phyloP scores from a whole-genome alignment of 495 filamentous ascomycete genomes.

The Podospora fimiseda region DNA sequence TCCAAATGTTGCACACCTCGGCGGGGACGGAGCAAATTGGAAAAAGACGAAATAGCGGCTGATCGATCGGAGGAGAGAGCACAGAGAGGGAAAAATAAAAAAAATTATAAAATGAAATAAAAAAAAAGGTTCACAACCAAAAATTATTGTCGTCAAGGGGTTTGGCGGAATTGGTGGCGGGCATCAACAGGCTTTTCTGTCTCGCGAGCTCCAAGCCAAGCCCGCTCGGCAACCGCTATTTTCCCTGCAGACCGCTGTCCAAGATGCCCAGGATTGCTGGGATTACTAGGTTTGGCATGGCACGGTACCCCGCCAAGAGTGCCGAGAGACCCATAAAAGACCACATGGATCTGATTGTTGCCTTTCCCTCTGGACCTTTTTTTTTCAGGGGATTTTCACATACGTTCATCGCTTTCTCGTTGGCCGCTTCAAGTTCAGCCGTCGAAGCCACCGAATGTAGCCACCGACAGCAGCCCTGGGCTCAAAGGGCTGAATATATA shows the following conservation, averaged over 20 bases:
- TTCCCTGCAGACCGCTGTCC: neutral
- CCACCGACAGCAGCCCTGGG: neutral
- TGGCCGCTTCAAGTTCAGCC: neutral
- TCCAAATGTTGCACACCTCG: too few species aligned
- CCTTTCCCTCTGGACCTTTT: too few species aligned
- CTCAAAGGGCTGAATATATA: neutral
- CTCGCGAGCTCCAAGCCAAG: neutral
- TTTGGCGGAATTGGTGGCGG: neutral
- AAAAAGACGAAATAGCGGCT: too few species aligned
- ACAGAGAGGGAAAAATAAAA: neutral
- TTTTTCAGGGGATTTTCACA: neutral
- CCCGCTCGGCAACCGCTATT: neutral
- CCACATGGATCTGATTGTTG: too few species aligned
- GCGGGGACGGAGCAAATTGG: too few species aligned
- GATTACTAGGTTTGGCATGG: neutral
- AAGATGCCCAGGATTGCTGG: neutral
- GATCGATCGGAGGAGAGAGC: neutral
- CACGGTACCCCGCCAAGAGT: conserved; percentile 3
- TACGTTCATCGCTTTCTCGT: neutral
- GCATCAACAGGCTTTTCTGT: neutral
- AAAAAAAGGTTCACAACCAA: neutral
- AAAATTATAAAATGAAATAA: neutral
- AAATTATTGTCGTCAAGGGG: neutral
- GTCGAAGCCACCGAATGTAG: neutral
- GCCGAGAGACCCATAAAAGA: neutral